phyloP scores from a whole-genome alignment of 2,329 filamentous ascomycete genomes.

The Phaeosphaeriaceae sp. region DNA sequence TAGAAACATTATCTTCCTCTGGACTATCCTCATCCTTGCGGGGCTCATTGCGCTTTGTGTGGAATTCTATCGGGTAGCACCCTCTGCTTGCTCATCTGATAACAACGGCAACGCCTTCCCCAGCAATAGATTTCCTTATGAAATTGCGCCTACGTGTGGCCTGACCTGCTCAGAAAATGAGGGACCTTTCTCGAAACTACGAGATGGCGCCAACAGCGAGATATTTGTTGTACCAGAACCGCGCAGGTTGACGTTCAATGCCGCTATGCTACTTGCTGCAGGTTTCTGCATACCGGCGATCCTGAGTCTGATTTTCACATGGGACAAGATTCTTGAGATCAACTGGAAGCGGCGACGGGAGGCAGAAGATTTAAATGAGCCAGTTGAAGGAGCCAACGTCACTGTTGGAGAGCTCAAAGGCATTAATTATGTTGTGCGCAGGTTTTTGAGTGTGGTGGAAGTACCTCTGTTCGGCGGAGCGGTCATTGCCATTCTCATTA shows the following conservation, averaged over 20 bases:
- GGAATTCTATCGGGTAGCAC: slow-evolving; percentile 66
- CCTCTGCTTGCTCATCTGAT: slow-evolving; percentile 54
- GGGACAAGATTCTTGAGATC: slow-evolving; percentile 68
- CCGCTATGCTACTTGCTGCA: slow-evolving; percentile 66
- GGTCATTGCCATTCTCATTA: slow-evolving; percentile 64
- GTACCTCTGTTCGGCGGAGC: slow-evolving; percentile 66
- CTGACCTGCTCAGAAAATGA: slow-evolving; percentile 54
- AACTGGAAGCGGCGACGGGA: slow-evolving; percentile 63
- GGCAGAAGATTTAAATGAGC: slow-evolving; percentile 43
- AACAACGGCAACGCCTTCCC: slow-evolving; percentile 48
- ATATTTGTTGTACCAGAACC: slow-evolving; percentile 70
- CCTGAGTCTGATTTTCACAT: slow-evolving; percentile 66
- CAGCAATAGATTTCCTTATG: slow-evolving; percentile 54
- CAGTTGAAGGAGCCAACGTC: slow-evolving; percentile 63
- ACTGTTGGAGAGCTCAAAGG: slow-evolving; percentile 59
- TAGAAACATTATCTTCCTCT: slow-evolving; percentile 71
- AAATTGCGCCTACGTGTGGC: slow-evolving; percentile 50
- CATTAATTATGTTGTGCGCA: slow-evolving; percentile 46
- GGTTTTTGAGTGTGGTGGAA: slow-evolving; percentile 55
- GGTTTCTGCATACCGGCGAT: slow-evolving; percentile 70
- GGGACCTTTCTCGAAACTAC: slow-evolving; percentile 64
- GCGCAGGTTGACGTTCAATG: slow-evolving; percentile 62
- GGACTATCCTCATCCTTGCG: slow-evolving; percentile 67
- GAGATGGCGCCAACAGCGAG: slow-evolving; percentile 63
- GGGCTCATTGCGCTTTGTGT: slow-evolving; percentile 68